Evolutionary conservation across 2,329 filamentous ascomycete species (phyloP), one percentile per base, ranked within the genome.

Genomic region (Colletotrichum coccodes): DNA sequence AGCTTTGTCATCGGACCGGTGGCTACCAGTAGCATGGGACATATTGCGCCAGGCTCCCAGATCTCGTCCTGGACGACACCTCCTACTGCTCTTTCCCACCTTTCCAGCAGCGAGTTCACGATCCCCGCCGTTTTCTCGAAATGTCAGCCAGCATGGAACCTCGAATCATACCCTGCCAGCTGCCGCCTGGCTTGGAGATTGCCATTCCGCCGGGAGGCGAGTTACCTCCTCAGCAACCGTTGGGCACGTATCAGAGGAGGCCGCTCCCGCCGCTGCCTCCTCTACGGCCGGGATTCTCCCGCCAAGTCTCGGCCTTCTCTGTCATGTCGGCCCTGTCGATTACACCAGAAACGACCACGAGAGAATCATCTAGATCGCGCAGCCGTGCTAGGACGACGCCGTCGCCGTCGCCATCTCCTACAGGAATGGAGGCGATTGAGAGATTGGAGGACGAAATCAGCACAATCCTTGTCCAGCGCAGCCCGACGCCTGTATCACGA

Each of bases 221-320:
- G 63, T 62, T 73, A 16, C 72, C 70, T 34, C 70, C 71, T 32
- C 72, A 68, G 59, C 60, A 67, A 23, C 69, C 69, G 9, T 40
- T 67, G 18, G 46, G 49, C 28, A 61, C 50, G n/a, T 77, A 78
- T 61, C 64, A 72, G 42, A 73, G 53, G 44, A 77, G 72, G 47
- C 72, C 75, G 4, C 69, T 78, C 3, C 76, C 76, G 18, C 73
- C 74, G 6, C 56, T 75, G 9, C 76, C 76, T 14, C 47, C 61
- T 60, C 28, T 57, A 32, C 42, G 42, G 8, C 66, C 66, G 16
- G 56, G 52, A 3, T 28, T 60, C 32, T 60, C 40, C n/a, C 67
- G 57, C 21, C 58, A 70, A 34, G 40, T 70, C 12, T 64, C 60
- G n/a, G 53, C 49, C 12, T 49, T 38, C 47, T 65, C 68, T 11